Percentiles rank a stretch among this genome's conserved stretches.
Conservation (phyloP, 352 stramenopile genomes). For the Hyaloperonospora arabidopsidis region DNA sequence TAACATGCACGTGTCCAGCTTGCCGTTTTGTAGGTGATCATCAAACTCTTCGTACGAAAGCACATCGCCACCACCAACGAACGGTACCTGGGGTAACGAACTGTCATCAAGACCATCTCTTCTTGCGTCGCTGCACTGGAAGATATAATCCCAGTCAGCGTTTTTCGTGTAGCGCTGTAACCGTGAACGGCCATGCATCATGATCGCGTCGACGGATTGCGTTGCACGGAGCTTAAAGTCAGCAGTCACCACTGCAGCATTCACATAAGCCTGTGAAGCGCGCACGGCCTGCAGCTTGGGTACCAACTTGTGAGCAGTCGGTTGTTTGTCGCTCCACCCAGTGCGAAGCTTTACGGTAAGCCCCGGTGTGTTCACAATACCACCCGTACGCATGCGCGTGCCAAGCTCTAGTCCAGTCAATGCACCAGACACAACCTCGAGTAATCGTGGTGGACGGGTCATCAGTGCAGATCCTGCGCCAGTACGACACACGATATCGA, state of each 20-base stretch:
- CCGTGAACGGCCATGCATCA: conserved; percentile 94
- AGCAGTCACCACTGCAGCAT: conserved; percentile 58
- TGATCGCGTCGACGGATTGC: conserved; percentile 68
- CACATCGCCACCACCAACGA: conserved; percentile 91
- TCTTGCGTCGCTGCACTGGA: conserved; percentile 70
- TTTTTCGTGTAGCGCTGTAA: conserved; percentile 96
- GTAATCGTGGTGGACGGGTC: conserved; percentile 85
- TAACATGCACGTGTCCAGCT: conserved; percentile 87
- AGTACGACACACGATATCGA: conserved; percentile 90
- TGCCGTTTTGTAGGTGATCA: conserved; percentile 69
- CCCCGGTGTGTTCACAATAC: conserved; percentile 34
- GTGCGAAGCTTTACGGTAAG: conserved; percentile 98
- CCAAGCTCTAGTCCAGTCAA: conserved; percentile 78
- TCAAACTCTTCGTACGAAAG: conserved; percentile 82
- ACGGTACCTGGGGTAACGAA: conserved; percentile 44
- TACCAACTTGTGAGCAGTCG: conserved; percentile 90
- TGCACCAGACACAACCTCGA: conserved; percentile 85
- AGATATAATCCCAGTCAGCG: conserved; percentile 98
- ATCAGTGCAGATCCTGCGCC: conserved; percentile 92
- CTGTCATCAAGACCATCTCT: conserved; percentile 16
- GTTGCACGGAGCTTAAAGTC: conserved; percentile 63
- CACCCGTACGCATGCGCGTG: conserved; percentile 26
- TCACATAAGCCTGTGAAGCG: conserved; percentile 63
- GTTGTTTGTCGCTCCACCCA: conserved; percentile 94
- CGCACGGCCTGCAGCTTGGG: conserved; percentile 80